Evolutionary conservation across 768 basidiomycete genomes (phyloP).

Genomic region (Boletus eberwhitei): DNA sequence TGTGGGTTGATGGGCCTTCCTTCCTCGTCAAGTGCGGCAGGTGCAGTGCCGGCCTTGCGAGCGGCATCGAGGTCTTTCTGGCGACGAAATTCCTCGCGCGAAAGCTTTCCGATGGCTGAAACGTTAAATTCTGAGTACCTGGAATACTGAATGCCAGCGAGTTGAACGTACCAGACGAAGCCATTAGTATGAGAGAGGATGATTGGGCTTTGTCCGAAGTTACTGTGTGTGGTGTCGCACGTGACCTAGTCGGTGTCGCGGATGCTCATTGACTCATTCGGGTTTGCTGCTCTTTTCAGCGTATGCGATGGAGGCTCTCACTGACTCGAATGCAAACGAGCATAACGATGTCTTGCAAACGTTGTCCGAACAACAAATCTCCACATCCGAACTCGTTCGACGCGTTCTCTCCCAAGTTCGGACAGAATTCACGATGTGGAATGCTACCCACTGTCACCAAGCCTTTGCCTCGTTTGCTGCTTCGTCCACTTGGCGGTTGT

Average conservation of each 20-base stretch:
- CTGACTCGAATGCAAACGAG: slow-evolving; percentile 9
- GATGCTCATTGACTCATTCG: too few relatives aligned
- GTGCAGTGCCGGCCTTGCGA: slow-evolving; percentile 96
- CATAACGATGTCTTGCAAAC: slow-evolving; percentile 7
- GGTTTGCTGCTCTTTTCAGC: neutral
- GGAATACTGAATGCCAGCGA: neutral
- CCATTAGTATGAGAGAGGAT: slow-evolving; percentile 14
- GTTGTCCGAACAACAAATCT: neutral
- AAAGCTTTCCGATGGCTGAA: slow-evolving; percentile 72
- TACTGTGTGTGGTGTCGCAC: neutral
- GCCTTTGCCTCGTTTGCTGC: slow-evolving; percentile 12
- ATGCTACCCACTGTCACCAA: slow-evolving; percentile 10
- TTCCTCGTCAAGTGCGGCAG: slow-evolving; percentile 92
- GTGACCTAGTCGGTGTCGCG: neutral
- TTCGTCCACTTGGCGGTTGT: slow-evolving; percentile 15
- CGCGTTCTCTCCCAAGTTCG: slow-evolving; percentile 20
- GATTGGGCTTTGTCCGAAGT: neutral
- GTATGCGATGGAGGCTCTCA: neutral
- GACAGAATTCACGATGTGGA: slow-evolving; percentile 24
- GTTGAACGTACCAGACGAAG: slow-evolving; percentile 25
- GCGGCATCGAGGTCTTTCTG: slow-evolving; percentile 98
- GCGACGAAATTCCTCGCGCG: slow-evolving; percentile 89
- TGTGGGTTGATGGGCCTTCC: slow-evolving; percentile 97
- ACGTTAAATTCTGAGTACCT: neutral
- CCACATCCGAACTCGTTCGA: slow-evolving; percentile 12